These are phyloP conservation scores for Alternaria alternata DNA, from an alignment of 2,329 filamentous ascomycete genomes.

Conservation along the genomic window DNA sequence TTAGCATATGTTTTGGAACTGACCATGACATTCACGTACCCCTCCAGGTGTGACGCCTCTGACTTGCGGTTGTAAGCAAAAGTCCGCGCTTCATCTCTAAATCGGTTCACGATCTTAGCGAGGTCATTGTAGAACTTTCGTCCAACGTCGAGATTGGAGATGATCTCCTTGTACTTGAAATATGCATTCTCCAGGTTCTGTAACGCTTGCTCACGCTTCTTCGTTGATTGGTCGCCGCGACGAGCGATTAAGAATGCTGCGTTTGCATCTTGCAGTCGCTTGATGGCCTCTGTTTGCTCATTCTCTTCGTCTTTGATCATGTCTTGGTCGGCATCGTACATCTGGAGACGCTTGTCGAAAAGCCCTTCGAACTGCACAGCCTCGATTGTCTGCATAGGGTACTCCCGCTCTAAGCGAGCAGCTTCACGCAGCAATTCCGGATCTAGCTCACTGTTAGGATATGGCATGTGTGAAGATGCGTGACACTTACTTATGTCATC, in stretches of 20 bases:
- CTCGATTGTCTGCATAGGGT: conserved; percentile 83
- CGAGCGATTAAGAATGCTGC: conserved; percentile 78
- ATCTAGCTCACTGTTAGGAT: conserved; percentile 56
- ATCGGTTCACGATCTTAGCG: conserved; percentile 83
- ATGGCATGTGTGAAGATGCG: conserved; percentile 5
- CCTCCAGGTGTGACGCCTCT: conserved; percentile 81
- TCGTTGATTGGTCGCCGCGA: conserved; percentile 69
- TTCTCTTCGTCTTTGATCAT: conserved; percentile 73
- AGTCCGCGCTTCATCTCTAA: conserved; percentile 78
- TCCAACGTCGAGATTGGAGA: conserved; percentile 88
- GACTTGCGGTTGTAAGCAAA: conserved; percentile 83
- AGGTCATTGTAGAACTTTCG: conserved; percentile 98
- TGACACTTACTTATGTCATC: conserved; percentile 78
- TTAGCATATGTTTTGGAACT: conserved; percentile 18
- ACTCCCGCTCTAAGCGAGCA: conserved; percentile 82
- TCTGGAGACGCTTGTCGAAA: conserved; percentile 81
- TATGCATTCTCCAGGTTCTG: conserved; percentile 92
- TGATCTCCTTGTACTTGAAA: conserved; percentile 94
- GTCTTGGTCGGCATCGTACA: conserved; percentile 81
- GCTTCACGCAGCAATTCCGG: conserved; percentile 83
- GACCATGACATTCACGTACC: conserved; percentile 59
- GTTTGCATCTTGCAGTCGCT: conserved; percentile 77
- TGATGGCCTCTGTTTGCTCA: conserved; percentile 77
- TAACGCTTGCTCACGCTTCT: conserved; percentile 83
- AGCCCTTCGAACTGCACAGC: conserved; percentile 91